A percentile compares a stretch with the other conserved stretches of the same genome.
Conservation (phyloP, 2,329 filamentous ascomycete genomes). For the Pseudocercospora cruenta region DNA sequence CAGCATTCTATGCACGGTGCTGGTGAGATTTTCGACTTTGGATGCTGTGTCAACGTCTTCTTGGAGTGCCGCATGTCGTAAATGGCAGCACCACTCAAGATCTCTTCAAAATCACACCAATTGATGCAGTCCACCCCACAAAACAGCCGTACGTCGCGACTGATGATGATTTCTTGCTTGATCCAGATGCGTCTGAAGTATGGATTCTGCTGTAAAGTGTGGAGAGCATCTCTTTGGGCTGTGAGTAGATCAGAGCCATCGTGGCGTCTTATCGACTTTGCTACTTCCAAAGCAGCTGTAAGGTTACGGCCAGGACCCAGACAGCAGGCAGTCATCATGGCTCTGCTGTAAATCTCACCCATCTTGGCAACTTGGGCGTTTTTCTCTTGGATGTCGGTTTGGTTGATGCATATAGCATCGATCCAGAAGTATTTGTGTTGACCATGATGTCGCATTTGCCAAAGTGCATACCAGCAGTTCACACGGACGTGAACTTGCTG, state of each 20-base stretch:
- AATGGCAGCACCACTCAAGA: neutral
- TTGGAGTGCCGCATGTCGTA: neutral
- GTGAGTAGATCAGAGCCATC: neutral
- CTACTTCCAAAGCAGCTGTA: neutral
- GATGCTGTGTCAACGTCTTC: neutral
- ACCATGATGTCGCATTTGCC: neutral
- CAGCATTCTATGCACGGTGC: neutral
- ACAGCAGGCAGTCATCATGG: neutral
- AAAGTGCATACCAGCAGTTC: neutral
- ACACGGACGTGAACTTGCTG: neutral
- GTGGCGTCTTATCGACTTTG: neutral
- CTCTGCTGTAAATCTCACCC: slow-evolving; percentile 34
- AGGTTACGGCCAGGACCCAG: neutral
- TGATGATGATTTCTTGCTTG: neutral
- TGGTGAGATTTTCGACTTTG: neutral
- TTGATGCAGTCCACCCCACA: neutral
- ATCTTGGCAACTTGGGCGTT: slow-evolving; percentile 44
- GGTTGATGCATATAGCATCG: slow-evolving; percentile 43
- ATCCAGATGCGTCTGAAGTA: neutral
- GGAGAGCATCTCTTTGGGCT: neutral
- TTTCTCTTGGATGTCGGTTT: slow-evolving; percentile 36
- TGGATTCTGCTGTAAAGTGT: neutral
- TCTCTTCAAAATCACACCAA: neutral
- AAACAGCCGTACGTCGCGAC: neutral
- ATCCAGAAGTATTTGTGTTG: slow-evolving; percentile 36